Evolutionary conservation across 805 yeast species (phyloP), one percentile per base, ranked within the genome.

Genomic region (Starmera caribaea): DNA sequence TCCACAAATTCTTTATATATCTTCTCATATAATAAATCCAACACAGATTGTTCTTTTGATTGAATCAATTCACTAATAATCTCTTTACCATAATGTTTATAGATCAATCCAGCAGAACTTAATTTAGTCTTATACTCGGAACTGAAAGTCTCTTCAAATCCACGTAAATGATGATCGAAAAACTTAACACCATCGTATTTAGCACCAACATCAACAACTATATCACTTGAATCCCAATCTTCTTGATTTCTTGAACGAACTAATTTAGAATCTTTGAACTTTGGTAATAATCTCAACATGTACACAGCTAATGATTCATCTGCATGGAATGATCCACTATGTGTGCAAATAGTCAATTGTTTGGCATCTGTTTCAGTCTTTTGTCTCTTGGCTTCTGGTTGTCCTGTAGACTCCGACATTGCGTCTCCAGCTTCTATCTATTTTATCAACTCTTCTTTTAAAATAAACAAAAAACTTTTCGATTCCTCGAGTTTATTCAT

Each of bases 91-190:
- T 69, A 84, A 61, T 84, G 90, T 57, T 89, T 90, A 69, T 81
- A 92, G 14, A 92, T 78, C 45, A 92, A 71, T 21, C 98, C 98
- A 8, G 98, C 98, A 42, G 95, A 83, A 15, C 95, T 81, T 47
- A 92, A 71, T 60, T 87, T 89, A 38, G 97, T 92, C 44, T 66
- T 59, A 55, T 68, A 82, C 8, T 68, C 62, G 1, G 58, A 68
- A 17, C 74, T 74, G 55, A 92, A 90, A 5, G 82, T 76, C 49
- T 82, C 89, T 27, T 65, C 63, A 55, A 92, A 92, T 15, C 83
- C 97, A 46, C 97, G 76, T 67, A 92, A 98, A 64, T 92, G 98
- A 58, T 92, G 98, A 59, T 92, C 98, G 59, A 86, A 90, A 59
- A 70, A 85, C 63, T 89, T 89, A 33, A 66, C 68, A 13, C 82